These are phyloP conservation scores for Orbilia blumenaviensis DNA, from an alignment of 2,329 filamentous ascomycete genomes.

Conservation along the genomic window DNA sequence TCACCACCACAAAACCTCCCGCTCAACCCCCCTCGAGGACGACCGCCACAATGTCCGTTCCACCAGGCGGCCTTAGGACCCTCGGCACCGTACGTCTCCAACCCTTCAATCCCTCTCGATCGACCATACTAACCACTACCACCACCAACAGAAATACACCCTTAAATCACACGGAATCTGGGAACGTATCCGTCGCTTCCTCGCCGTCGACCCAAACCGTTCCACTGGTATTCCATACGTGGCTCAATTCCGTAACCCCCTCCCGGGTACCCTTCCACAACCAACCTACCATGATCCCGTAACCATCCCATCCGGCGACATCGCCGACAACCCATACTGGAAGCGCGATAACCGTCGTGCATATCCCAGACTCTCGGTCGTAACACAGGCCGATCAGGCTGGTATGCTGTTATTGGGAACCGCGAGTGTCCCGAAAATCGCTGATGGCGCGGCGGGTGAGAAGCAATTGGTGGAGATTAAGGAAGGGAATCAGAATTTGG, in stretches of 20 bases:
- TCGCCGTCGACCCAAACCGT: slow-evolving; percentile 85
- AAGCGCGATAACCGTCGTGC: slow-evolving; percentile 86
- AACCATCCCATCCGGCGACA: slow-evolving; percentile 82
- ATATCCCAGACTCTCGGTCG: slow-evolving; percentile 81
- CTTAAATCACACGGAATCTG: slow-evolving; percentile 88
- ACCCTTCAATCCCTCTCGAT: slow-evolving; percentile 40
- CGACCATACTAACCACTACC: slow-evolving; percentile 52
- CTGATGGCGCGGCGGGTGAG: slow-evolving; percentile 77
- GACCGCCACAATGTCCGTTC: slow-evolving; percentile 49
- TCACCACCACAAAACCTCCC: not conserved
- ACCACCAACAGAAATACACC: slow-evolving; percentile 82
- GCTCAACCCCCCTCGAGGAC: slow-evolving; percentile 22
- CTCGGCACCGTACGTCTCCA: slow-evolving; percentile 67
- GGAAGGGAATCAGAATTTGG: slow-evolving; percentile 77
- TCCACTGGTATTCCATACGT: slow-evolving; percentile 93
- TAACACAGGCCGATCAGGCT: slow-evolving; percentile 85
- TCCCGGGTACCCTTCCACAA: slow-evolving; percentile 78
- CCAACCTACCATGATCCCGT: slow-evolving; percentile 80
- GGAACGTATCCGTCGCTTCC: slow-evolving; percentile 78
- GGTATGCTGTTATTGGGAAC: slow-evolving; percentile 86
- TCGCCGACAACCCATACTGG: slow-evolving; percentile 95
- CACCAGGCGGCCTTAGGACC: slow-evolving; percentile 65
- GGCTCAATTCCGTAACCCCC: slow-evolving; percentile 86
- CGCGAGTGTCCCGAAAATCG: slow-evolving; percentile 79
- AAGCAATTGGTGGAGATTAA: slow-evolving; percentile 79